Evolutionary conservation across 1,284 basidiomycete species (phyloP), one percentile per base, ranked within the genome.

Genomic region (Cryptococcus sp.): DNA sequence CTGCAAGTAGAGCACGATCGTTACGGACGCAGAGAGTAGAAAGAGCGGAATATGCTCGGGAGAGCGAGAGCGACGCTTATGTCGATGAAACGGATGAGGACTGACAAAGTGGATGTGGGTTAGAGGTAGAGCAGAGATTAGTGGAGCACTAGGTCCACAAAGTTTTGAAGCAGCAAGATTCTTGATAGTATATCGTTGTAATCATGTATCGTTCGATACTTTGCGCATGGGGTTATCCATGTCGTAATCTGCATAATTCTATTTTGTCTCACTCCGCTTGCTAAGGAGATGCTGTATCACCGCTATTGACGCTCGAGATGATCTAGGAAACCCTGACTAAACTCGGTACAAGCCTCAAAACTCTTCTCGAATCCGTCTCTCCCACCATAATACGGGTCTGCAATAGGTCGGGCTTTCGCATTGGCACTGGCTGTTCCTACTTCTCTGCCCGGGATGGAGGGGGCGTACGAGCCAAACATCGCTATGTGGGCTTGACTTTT

Each of bases 331-430:
- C 75, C 76, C 41, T 69, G 45, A 3, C 71, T 59, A 51, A 74
- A 82, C 41, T 69, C 63, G 43, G 70, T 57, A 52, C 80, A 80
- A 68, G 79, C 79, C 54, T 74, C 65, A 58, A 78, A 82, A 25
- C 75, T 77, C 25, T 57, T 62, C 26, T 81, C 78, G 54, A 81
- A 81, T 7, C 80, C 80, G 52, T 68, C 63, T 20, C 60, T 56
- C 15, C 78, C 77, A 38, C 77, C 78, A 50, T 81, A 81, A 59
- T 80, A 80, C 3, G 78, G 78, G 61, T 80, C 77, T 48, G 62
- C 61, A 55, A 78, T 75, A 34, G 29, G 29, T 34, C 29, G 29
- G 0, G 59, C 55, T 37, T 64, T 54, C 6, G 64, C 54, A 20
- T 65, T 65, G 17, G 69, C 63, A 44, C 49, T 61, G 6, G 48